These are phyloP conservation scores for Fragilaria radians DNA, from an alignment of 108 stramenopile species.

Conservation along the genomic window DNA sequence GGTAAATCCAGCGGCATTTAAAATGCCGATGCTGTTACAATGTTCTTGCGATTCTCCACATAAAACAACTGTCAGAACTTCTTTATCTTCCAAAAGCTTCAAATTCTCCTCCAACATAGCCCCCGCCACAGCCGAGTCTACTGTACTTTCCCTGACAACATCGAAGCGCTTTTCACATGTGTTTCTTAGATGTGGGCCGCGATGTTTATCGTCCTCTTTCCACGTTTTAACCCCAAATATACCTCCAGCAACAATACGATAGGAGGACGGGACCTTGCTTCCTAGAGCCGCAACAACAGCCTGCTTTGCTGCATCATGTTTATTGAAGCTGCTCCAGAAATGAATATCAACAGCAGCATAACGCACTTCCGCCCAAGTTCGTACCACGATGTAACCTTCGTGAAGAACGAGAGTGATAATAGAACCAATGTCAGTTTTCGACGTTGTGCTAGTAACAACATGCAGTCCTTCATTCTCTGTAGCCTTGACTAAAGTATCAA, in stretches of 20 bases:
- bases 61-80: slow-evolving; percentile 14
- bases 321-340: slow-evolving; percentile 40
- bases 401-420: slow-evolving; percentile 31
- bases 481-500: slow-evolving; percentile 12
- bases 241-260: slow-evolving; percentile 71
- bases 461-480: slow-evolving; percentile 33
- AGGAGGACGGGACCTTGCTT: slow-evolving; percentile 30
- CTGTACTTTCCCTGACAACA: not conserved
- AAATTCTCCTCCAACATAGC: slow-evolving; percentile 10
- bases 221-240: slow-evolving; percentile 73
- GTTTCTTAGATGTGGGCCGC: slow-evolving; percentile 51
- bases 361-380: slow-evolving; percentile 38
- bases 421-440: slow-evolving; percentile 22
- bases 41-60: slow-evolving; percentile 13
- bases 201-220: slow-evolving; percentile 63
- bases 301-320: slow-evolving; percentile 16
- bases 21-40: slow-evolving; percentile 10
- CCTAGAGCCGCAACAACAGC: slow-evolving; percentile 32
- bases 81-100: not conserved
- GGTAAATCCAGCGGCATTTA: slow-evolving; percentile 8
- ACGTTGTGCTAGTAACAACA: slow-evolving; percentile 14
- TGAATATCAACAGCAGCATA: slow-evolving; percentile 67
- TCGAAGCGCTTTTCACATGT: slow-evolving; percentile 1
- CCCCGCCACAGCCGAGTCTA: not conserved
- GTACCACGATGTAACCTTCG: slow-evolving; percentile 59